Evolutionary conservation across 2,329 filamentous ascomycete genomes (phyloP).

Genomic region (Fusarium siculi): DNA sequence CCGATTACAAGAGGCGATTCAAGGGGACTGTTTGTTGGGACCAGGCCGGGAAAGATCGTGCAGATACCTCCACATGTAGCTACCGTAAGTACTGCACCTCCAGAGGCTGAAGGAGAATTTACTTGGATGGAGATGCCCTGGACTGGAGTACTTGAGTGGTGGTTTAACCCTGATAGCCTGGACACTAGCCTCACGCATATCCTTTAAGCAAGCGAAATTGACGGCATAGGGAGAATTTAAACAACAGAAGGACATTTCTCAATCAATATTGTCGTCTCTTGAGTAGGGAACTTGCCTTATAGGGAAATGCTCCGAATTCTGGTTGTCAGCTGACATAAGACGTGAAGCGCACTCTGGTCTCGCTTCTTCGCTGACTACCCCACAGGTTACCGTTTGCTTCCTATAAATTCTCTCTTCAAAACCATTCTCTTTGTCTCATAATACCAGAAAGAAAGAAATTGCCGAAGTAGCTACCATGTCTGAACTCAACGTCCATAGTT

Average conservation of each 20-base stretch:
- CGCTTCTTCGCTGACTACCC: not conserved
- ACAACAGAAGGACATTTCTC: not conserved
- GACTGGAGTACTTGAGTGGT: conserved; percentile 16
- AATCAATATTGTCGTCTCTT: not conserved
- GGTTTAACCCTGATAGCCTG: conserved; percentile 10
- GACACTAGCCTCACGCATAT: not conserved
- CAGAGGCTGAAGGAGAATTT: not conserved
- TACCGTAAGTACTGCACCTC: not conserved
- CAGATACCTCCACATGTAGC: not conserved
- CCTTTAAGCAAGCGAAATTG: accelerated
- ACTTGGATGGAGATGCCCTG: conserved; percentile 1
- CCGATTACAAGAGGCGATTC: not conserved
- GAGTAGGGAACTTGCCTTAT: not conserved
- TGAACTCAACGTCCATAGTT: not conserved
- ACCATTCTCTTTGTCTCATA: accelerated
- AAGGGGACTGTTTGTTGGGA: not conserved
- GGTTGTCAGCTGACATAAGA: not conserved
- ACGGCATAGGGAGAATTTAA: accelerated
- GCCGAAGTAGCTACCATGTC: not conserved
- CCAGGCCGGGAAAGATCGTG: not conserved
- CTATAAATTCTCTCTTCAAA: not conserved
- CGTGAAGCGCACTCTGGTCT: not conserved
- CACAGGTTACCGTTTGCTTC: not conserved
- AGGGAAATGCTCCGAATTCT: not conserved
- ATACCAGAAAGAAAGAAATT: not conserved